A percentile compares a stretch with the other conserved stretches of the same genome.
Evolutionary conservation across 768 basidiomycete genomes (phyloP).

Genomic region (Infundibulicybe gibba): DNA sequence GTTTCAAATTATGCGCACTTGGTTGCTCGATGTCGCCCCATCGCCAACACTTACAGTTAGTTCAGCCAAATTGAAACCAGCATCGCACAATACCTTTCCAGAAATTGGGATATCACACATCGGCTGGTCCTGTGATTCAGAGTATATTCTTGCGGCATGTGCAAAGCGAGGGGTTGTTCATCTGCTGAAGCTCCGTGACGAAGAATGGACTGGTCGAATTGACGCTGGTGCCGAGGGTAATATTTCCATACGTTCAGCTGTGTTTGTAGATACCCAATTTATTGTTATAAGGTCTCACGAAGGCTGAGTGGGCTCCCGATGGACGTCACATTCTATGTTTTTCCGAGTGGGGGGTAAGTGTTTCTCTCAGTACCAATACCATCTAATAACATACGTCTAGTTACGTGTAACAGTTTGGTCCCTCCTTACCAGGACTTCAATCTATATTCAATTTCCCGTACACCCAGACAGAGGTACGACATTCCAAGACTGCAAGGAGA

Average conservation of each 20-base stretch:
- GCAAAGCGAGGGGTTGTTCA: conserved; percentile 69
- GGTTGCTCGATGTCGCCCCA: conserved; percentile 58
- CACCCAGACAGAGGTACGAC: conserved; percentile 71
- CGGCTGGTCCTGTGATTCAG: conserved; percentile 86
- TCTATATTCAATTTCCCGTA: conserved; percentile 82
- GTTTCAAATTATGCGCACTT: conserved; percentile 79
- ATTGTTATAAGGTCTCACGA: conserved; percentile 54
- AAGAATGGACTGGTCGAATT: conserved; percentile 73
- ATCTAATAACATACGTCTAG: conserved; percentile 34
- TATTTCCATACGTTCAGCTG: not conserved
- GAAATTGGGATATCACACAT: conserved; percentile 64
- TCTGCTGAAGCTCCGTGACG: conserved; percentile 77
- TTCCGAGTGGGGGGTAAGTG: conserved; percentile 89
- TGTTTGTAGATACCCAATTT: not conserved
- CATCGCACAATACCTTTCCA: conserved; percentile 14
- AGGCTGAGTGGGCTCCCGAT: conserved; percentile 88
- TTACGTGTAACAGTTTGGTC: conserved; percentile 88
- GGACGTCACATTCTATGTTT: conserved; percentile 84
- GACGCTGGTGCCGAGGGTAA: conserved; percentile 75
- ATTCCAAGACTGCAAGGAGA: conserved; percentile 1
- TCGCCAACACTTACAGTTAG: conserved; percentile 47
- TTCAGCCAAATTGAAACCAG: conserved; percentile 25
- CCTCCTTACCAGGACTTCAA: conserved; percentile 67
- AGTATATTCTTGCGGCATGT: conserved; percentile 80
- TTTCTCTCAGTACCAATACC: not conserved